phyloP scores from a whole-genome alignment of 768 basidiomycete genomes.

The Crassisporium funariophilum region DNA sequence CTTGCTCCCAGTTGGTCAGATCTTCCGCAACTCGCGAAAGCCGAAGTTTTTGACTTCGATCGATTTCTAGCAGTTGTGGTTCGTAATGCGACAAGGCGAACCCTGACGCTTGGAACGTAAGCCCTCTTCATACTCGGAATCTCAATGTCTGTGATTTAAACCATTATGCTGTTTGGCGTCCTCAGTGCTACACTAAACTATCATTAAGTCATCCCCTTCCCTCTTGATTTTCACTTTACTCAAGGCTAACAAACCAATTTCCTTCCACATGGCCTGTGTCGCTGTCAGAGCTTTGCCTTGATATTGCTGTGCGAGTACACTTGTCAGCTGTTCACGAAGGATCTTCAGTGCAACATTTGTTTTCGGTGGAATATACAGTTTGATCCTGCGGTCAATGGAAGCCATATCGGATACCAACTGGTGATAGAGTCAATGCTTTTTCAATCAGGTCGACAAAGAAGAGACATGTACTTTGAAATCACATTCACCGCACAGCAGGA shows the following conservation, averaged over 20 bases:
- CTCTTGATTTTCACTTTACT: constrained; percentile 49
- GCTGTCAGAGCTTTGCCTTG: constrained; percentile 60
- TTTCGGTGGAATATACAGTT: constrained; percentile 69
- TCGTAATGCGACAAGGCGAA: too few species aligned
- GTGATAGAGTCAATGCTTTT: neutral
- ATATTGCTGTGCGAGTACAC: constrained; percentile 66
- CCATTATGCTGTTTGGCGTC: too few species aligned
- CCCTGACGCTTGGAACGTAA: too few species aligned
- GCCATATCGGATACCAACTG: constrained; percentile 75
- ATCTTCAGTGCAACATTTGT: constrained; percentile 78
- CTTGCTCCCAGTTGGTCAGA: constrained; percentile 8
- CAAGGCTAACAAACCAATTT: constrained; percentile 63
- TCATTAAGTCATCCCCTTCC: constrained; percentile 22
- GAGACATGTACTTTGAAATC: constrained; percentile 69
- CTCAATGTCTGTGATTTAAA: too few species aligned
- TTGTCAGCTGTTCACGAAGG: constrained; percentile 64
- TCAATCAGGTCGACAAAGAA: neutral
- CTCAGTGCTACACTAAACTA: constrained; percentile 1
- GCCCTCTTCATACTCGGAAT: too few species aligned
- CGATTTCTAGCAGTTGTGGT: constrained; percentile 10
- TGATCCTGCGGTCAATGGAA: constrained; percentile 84
- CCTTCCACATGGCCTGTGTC: constrained; percentile 72
- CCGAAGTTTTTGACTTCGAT: constrained; percentile 6
- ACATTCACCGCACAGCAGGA: constrained; percentile 86
- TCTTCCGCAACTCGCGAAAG: constrained; percentile 5